Base-by-base conservation (phyloP, 306 rosid species). In the Acmispon strigosus region DNA sequence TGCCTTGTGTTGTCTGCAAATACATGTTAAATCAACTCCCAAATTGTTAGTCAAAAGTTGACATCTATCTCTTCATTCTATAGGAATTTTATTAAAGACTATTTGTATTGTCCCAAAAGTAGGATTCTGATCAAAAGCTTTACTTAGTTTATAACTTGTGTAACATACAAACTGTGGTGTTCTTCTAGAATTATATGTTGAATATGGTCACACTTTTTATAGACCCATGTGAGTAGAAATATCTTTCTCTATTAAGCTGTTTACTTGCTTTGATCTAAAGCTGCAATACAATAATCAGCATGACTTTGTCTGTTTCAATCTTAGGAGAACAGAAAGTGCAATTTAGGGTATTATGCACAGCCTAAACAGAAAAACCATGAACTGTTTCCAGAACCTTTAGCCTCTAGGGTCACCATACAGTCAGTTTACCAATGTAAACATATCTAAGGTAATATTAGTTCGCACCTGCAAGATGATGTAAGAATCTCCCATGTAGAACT, bases 401-500 rank as follows among this genome's bases (percentile, higher is more conserved):
- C 48, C 55, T 62, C 37, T 52, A 57, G 66, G 71, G 53, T 75
- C 24, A 17, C 34, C 73, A 51, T 14, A 49, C 9, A 70, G 45
- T 16, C 41, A n/a, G 34, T 60, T 47, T 16, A 70, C 51, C 13
- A 34, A 59, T 29, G 9, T 37, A 74, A 63, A 51, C n/a, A 51
- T 27, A 44, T 43, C 24, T 2, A 29, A 73, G 36, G 45, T 52
- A 65, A 50, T 66, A 66, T 5, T 39, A 65, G 54, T 19, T 34
- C 73, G 17, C 43, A 89, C 99, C 99, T 89, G 99, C 83, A 95
- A 85, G 66, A 95, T 76, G 62, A 95, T 89, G 79, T 91, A 95
- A 57, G 91, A 80, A 85, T 95, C 99, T 57, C 99, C 99, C 92
- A 49, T 77, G 82, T 91, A 95, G 92, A 91, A 95, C 69, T 89